Evolutionary conservation across 805 yeast species (phyloP), one percentile per base, ranked within the genome.

Genomic region (Metschnikowia colocasiae): DNA sequence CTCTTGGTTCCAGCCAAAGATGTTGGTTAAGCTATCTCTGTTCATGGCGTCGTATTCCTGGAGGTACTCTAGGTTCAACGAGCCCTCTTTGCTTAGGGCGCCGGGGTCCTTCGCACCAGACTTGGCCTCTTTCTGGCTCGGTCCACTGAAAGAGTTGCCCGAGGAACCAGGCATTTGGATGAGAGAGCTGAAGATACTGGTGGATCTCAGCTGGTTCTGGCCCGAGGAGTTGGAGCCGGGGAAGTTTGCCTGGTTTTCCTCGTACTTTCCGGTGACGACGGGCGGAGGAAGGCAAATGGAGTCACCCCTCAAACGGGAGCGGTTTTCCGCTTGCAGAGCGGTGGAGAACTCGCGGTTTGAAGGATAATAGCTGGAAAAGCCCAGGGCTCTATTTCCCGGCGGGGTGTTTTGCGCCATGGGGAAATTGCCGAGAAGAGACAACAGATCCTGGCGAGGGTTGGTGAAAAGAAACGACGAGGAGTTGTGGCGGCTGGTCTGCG

Each of bases 271-370:
- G 2, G 46, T 23, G 3, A 49, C 47, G 13, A 62, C 53, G 3
- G 73, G 71, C 13, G 74, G 75, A 2, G 74, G 76, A 6, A 71
- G 57, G 34, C 56, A 66, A 7, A 71, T 63, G 23, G 68, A 62
- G 48, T 71, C 75, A 9, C 71, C 73, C 26, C 75, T 55, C 20
- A 71, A 25, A 6, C 40, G 40, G 30, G 29, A 64, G 40, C 74
- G 55, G 9, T 49, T 44, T 2, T 45, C 27, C n/a, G 44, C 13
- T 13, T 47, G 50, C n/a, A 47, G 47, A 2, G 31, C 22, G n/a
- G 45, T 33, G 18, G 46, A 45, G 18, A 59, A 48, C 32, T 60
- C 65, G 7, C 59, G 42, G 4, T 44, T 44, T 27, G 53, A 46
- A 47, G 52, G 46, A 46, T 55, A 60, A 45, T 53, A 58, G 47